Base-by-base conservation (phyloP, 768 basidiomycete genomes). In the Panaeolus cyanescens region DNA sequence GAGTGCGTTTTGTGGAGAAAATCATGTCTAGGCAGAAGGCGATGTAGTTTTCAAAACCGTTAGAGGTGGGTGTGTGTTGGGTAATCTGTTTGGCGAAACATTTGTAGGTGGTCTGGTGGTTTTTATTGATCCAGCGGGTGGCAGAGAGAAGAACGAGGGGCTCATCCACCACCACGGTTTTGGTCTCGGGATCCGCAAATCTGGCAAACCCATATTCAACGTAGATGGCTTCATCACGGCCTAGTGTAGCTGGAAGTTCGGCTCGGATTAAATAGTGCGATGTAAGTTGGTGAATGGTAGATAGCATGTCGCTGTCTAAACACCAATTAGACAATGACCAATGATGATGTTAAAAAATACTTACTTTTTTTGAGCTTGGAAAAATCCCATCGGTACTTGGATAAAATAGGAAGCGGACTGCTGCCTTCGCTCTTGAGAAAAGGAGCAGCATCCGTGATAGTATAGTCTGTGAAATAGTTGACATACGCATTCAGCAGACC, bases 151-250 rank as follows among this genome's bases (percentile, higher is more conserved):
- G 69, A 28, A 80, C 77, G 6, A 83, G 74, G 5, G 81, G 80
- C 63, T 83, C 81, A 45, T 81, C 77, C 2, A 80, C 71, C 13
- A 74, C 69, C 34, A 79, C 75, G 0, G 69, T 72, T 53, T 76
- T 74, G 12, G 76, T 77, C 32, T 72, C 74, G 1, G 78, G 70
- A 56, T 79, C 75, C 53, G 73, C 69, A 30, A 81, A 80, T 4
- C 81, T 76, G 12, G 80, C 80, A 36, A 80, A 81, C 4, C 81
- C 81, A 55, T 79, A 77, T 67, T 79, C 75, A 25, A 82, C 79
- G 32, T 75, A 78, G 15, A 65, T 74, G 13, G 72, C 74, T 60
- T 81, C 78, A 56, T 79, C 76, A 53, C 73, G 68, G 0, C 78
- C 79, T 0, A 80, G 73, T n/a, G 73, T 70, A 3, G 67, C 54